Conservation (phyloP, 148 eudicot species). For the Rhododendron simsii region DNA sequence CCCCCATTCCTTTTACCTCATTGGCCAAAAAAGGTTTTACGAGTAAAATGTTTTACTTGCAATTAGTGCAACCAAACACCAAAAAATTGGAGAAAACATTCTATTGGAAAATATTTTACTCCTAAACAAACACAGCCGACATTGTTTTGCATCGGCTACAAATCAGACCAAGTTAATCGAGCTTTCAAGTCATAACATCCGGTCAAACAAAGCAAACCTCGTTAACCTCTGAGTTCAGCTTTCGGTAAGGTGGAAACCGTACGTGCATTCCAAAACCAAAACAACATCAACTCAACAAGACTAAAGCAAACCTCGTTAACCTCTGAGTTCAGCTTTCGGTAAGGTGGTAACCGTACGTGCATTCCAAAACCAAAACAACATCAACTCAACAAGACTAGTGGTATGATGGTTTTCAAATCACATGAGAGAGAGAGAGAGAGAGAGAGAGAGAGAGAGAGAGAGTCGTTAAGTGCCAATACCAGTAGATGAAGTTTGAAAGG, state of each 20-base stretch:
- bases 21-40: too few species aligned
- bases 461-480: not conserved
- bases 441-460: not conserved
- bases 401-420: not conserved
- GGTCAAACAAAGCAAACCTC: not conserved
- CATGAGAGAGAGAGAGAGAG: not conserved
- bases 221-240: not conserved
- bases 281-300: not conserved
- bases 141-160: not conserved
- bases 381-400: not conserved
- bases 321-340: not conserved
- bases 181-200: not conserved
- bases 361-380: not conserved
- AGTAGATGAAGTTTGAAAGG: not conserved
- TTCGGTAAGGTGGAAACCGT: not conserved
- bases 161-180: not conserved
- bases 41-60: too few species aligned
- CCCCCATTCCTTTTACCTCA: too few species aligned
- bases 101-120: not conserved
- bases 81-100: too few species aligned
- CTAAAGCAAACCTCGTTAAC: not conserved
- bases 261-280: not conserved
- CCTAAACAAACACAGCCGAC: not conserved
- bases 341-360: not conserved
- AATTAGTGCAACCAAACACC: not conserved